Base-by-base conservation (phyloP, 2,329 filamentous ascomycete genomes). In the Botrytis hyacinthi region DNA sequence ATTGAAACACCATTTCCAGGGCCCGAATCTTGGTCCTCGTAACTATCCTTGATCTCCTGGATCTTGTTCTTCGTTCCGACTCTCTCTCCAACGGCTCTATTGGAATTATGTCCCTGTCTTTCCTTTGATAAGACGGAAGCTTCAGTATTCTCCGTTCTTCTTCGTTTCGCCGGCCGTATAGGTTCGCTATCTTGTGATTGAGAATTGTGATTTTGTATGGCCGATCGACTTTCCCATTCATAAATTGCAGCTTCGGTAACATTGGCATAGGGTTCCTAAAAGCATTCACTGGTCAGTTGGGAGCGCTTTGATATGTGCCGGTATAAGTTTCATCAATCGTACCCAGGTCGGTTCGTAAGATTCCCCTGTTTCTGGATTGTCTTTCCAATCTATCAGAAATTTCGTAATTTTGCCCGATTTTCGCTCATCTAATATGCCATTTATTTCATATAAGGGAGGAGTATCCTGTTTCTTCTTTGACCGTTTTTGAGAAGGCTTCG, bases 351-450 rank as follows among this genome's bases (percentile, higher is more conserved):
- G 85, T 4, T 80, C 73, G 78, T 85, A 90, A 1, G 75, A 74
- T 74, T 85, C 79, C 29, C 86, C 87, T 57, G 86, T 87, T 3
- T 76, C 74, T n/a, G 83, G 81, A 77, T 89, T 81, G 74, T 86
- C 84, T 66, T 83, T 84, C 89, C 89, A 91, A 77, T 89, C 85
- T 71, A 91, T 84, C 4, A 83, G 78, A 76, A 89, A 91, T n/a
- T 83, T 75, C 18, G 78, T 78, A 37, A 77, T 35, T 46, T 74
- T 74, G 12, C 76, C 67, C 48, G 35, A 37, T 48, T 48, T 73
- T 54, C 74, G 73, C 72, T 78, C 76, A 14, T 60, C 70, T 6
- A 76, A 62, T 61, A 78, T 77, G 32, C 67, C 72, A 29, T 73
- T 75, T 54, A 78, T 63, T 9, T 42, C 22, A 44, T 68, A 72